phyloP scores from a whole-genome alignment of 2,329 filamentous ascomycete species.

The Tolypocladium amazonense region DNA sequence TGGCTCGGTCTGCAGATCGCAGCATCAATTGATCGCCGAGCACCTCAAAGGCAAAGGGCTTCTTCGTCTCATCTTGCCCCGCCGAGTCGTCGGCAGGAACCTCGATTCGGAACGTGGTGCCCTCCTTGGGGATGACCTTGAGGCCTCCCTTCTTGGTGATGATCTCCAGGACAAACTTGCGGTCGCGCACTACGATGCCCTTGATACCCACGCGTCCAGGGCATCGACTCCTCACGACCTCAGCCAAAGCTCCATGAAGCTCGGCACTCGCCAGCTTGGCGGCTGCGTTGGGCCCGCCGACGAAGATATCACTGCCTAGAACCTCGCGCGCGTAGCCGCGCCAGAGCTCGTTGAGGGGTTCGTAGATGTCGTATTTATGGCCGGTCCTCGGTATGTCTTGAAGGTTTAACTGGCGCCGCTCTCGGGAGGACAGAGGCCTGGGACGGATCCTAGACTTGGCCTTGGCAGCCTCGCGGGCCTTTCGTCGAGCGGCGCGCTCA shows the following conservation, averaged over 20 bases:
- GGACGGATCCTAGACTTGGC: constrained; percentile 39
- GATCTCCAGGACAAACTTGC: constrained; percentile 76
- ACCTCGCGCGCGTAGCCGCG: constrained; percentile 75
- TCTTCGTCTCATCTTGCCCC: constrained; percentile 8
- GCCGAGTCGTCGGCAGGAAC: constrained; percentile 35
- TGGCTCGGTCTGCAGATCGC: constrained; percentile 73
- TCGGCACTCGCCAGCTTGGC: constrained; percentile 78
- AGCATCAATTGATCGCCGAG: constrained; percentile 81
- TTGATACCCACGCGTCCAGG: constrained; percentile 69
- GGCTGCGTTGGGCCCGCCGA: constrained; percentile 47
- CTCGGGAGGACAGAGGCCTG: constrained; percentile 65
- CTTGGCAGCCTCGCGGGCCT: constrained; percentile 33
- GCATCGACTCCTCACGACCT: constrained; percentile 75
- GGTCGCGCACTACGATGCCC: constrained; percentile 84
- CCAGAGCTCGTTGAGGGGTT: constrained; percentile 72
- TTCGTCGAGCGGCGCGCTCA: constrained; percentile 46
- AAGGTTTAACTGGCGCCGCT: constrained; percentile 63
- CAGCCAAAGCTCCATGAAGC: constrained; percentile 75
- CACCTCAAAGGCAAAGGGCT: constrained; percentile 64
- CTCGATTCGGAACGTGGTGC: constrained; percentile 71
- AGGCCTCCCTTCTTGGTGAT: constrained; percentile 60
- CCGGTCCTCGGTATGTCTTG: constrained; percentile 63
- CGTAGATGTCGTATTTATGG: constrained; percentile 58
- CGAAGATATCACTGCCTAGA: constrained; percentile 49
- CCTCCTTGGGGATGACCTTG: constrained; percentile 81